Conservation (phyloP, 441 rosid genomes). For the Populus trichocarpa region DNA sequence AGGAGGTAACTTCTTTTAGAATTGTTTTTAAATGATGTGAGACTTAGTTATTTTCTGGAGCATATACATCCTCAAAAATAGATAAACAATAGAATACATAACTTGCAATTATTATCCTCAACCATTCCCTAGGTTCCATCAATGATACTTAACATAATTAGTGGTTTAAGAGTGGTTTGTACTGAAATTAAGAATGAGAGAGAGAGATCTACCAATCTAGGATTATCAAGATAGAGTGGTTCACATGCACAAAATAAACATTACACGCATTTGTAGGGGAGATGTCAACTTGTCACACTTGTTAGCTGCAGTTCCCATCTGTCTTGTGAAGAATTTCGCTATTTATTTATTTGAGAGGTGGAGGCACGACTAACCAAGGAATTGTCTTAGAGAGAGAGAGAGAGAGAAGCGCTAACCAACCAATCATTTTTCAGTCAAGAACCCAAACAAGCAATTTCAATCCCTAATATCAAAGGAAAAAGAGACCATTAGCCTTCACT, state of each 20-base stretch:
- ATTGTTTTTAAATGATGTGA: background rate
- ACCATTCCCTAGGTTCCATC: background rate
- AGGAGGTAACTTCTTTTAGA: background rate
- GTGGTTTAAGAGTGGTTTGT: background rate
- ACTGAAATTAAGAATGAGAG: background rate
- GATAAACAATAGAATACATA: background rate
- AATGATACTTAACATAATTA: background rate
- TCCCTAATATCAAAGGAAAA: background rate
- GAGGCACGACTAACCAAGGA: background rate
- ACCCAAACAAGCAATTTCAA: background rate
- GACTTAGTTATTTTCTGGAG: background rate
- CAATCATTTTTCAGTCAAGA: background rate
- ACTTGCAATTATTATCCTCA: background rate
- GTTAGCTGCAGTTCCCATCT: too few relatives aligned
- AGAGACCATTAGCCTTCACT: background rate
- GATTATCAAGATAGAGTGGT: background rate
- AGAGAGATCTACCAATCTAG: background rate
- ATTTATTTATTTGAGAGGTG: too few relatives aligned
- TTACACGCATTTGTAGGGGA: background rate
- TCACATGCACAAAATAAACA: background rate
- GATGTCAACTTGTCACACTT: too few relatives aligned
- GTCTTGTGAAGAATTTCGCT: too few relatives aligned
- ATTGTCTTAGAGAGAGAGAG: background rate
- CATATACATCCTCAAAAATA: background rate
- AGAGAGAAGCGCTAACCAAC: background rate